Evolutionary conservation across 2,329 filamentous ascomycete species (phyloP).

Genomic region (Colletotrichum lupini): DNA sequence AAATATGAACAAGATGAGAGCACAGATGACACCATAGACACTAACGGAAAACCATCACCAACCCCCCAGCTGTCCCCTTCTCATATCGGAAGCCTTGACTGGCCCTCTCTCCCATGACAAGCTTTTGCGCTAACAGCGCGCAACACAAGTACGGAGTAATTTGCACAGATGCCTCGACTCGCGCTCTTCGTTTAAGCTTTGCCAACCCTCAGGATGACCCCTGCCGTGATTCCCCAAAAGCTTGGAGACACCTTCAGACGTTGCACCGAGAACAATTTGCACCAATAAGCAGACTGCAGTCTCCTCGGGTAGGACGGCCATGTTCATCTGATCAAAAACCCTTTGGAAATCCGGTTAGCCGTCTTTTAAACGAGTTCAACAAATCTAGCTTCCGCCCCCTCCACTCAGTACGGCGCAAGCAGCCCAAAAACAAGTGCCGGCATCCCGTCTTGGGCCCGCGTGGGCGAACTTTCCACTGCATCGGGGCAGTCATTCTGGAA

Average conservation of each 20-base stretch:
- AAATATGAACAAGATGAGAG: neutral
- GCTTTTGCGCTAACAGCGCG: neutral
- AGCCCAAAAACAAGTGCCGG: neutral
- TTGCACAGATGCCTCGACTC: neutral
- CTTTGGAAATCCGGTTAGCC: neutral
- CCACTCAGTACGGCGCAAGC: neutral
- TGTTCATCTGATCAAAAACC: conserved; percentile 28
- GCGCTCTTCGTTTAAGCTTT: conserved; percentile 12
- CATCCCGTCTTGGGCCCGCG: neutral
- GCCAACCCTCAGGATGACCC: conserved; percentile 4
- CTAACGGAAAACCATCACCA: neutral
- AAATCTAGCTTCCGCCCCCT: neutral
- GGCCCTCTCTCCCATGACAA: neutral
- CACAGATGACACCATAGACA: neutral
- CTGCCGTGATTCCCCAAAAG: neutral
- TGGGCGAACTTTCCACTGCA: neutral
- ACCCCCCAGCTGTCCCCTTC: neutral
- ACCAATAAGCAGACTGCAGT: conserved; percentile 2
- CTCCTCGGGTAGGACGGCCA: neutral
- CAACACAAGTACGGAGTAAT: too few relatives aligned
- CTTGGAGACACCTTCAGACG: conserved; percentile 14
- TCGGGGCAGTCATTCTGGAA: neutral
- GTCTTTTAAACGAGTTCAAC: neutral
- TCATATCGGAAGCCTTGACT: neutral
- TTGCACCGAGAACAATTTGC: conserved; percentile 10